These are phyloP conservation scores for Tilletiopsis washingtonensis DNA, from an alignment of 1,284 basidiomycete species.

Conservation along the genomic window DNA sequence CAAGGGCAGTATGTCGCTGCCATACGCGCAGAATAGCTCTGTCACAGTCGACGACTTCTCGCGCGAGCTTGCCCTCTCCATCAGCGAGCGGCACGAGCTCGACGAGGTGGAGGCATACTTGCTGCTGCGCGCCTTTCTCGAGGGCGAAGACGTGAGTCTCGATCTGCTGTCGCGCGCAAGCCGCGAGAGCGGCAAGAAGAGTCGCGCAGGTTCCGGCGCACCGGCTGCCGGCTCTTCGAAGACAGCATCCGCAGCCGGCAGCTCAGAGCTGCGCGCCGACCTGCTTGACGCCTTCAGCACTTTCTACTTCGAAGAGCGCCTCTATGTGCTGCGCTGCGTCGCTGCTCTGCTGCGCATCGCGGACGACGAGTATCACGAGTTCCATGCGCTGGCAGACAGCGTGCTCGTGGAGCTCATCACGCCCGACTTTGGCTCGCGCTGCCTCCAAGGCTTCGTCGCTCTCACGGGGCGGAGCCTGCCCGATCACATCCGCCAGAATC, in stretches of 20 bases:
- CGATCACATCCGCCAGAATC: constrained; percentile 53
- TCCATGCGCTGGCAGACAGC: constrained; percentile 56
- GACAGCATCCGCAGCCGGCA: neutral
- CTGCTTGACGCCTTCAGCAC: constrained; percentile 64
- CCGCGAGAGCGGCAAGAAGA: neutral
- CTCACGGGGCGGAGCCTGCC: constrained; percentile 55
- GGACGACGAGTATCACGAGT: constrained; percentile 55
- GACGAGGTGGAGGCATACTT: constrained; percentile 67
- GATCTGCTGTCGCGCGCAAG: neutral
- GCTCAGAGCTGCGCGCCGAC: constrained; percentile 10
- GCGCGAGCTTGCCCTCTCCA: constrained; percentile 61
- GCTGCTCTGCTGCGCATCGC: constrained; percentile 54
- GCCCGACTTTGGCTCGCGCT: constrained; percentile 55
- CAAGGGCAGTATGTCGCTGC: too few relatives aligned
- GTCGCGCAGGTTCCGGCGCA: neutral
- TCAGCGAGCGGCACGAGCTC: constrained; percentile 64
- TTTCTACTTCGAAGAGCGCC: constrained; percentile 70
- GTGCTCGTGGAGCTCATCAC: constrained; percentile 59
- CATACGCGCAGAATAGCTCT: too few relatives aligned
- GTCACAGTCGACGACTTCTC: constrained; percentile 57
- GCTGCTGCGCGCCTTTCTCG: constrained; percentile 66
- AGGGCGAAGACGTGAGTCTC: constrained; percentile 57
- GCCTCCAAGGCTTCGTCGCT: constrained; percentile 53
- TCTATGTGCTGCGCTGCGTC: constrained; percentile 57
- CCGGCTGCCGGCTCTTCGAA: neutral